These are phyloP conservation scores for Cyamopsis tetragonoloba DNA, from an alignment of 306 rosid genomes.

Conservation along the genomic window DNA sequence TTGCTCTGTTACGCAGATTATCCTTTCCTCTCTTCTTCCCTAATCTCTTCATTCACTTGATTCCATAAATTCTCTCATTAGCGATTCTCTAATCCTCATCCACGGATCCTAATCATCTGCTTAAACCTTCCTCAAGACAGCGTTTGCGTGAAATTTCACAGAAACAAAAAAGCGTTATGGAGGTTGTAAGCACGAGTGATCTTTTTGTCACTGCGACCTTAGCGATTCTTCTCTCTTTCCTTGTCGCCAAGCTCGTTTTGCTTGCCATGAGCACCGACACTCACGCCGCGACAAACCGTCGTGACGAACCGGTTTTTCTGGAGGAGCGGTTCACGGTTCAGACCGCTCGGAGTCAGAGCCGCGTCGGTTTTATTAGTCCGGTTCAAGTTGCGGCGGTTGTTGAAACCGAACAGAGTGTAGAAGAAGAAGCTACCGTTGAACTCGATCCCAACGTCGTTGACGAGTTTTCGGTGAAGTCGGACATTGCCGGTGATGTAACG, in stretches of 20 bases:
- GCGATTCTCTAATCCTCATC: not conserved
- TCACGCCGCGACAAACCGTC: not conserved
- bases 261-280: conserved; percentile 32
- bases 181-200: conserved; percentile 41
- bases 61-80: conserved; percentile 14
- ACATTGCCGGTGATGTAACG: not conserved
- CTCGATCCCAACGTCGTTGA: not conserved
- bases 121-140: not conserved
- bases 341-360: conserved; percentile 27
- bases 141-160: not conserved
- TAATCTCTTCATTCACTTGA: conserved; percentile 10
- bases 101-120: not conserved
- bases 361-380: conserved; percentile 6
- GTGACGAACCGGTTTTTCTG: conserved; percentile 15
- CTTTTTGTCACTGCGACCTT: conserved; percentile 46
- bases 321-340: conserved; percentile 32
- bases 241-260: conserved; percentile 57
- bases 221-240: conserved; percentile 49
- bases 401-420: not conserved
- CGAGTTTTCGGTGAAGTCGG: not conserved
- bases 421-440: not conserved
- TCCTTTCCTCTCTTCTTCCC: conserved; percentile 27
- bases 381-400: conserved; percentile 4
- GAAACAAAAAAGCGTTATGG: conserved; percentile 33
- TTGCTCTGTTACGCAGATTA: conserved; percentile 39